These are phyloP conservation scores for Keqinozyma sinolaborantium DNA, from an alignment of 1,139 yeast genomes.

Conservation along the genomic window DNA sequence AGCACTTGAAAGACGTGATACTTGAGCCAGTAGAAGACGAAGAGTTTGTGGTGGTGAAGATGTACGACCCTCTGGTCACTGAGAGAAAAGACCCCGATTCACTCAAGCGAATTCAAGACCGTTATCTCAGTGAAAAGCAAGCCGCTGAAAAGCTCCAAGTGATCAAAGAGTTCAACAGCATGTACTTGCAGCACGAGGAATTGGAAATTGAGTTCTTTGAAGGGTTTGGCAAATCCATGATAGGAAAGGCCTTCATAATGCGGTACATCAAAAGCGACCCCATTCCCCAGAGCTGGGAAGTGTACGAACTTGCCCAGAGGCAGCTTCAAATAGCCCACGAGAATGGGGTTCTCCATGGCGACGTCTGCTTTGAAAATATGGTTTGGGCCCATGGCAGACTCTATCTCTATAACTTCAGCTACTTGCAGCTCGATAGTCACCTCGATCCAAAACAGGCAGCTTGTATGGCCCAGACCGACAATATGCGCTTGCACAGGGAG, in stretches of 20 bases:
- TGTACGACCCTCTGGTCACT: neutral
- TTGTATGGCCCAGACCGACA: no score
- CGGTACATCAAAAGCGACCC: slow-evolving; percentile 1
- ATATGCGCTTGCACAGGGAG: no score
- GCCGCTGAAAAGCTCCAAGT: no score
- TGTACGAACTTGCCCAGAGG: neutral
- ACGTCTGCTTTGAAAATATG: no score
- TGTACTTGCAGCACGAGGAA: slow-evolving; percentile 1
- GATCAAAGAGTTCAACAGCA: no score
- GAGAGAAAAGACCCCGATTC: neutral
- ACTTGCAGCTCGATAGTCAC: no score
- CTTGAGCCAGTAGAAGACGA: slow-evolving; percentile 1
- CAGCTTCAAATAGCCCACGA: slow-evolving; percentile 1
- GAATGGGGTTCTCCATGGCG: slow-evolving; percentile 2
- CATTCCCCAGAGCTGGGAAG: neutral
- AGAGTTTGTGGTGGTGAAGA: slow-evolving; percentile 1
- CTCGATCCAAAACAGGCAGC: no score
- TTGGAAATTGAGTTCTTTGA: slow-evolving; percentile 1
- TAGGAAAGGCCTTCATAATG: slow-evolving; percentile 1
- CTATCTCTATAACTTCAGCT: no score
- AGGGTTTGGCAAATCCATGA: slow-evolving; percentile 1
- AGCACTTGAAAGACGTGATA: neutral
- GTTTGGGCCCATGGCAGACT: no score
- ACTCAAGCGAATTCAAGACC: neutral
- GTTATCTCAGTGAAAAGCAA: no score